Percentiles rank a stretch among this genome's conserved stretches.
phyloP scores from a whole-genome alignment of 1,284 basidiomycete genomes.

The Inonotus obliquus region DNA sequence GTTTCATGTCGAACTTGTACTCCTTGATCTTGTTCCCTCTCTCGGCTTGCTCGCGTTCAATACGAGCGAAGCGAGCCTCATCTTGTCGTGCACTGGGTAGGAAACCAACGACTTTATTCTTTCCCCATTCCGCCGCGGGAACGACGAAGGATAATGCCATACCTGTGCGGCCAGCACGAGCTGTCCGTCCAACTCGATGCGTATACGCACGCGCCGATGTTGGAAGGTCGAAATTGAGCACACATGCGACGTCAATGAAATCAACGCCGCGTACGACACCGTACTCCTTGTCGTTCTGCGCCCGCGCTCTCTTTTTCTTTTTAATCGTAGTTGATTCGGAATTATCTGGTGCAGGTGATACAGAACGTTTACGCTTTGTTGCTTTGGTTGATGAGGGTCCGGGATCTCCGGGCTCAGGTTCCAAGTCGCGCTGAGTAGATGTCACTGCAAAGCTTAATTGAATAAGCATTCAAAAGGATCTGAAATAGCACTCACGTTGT shows the following conservation, averaged over 20 bases:
- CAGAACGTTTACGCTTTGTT: constrained; percentile 31
- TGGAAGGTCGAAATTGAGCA: constrained; percentile 98
- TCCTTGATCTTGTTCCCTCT: constrained; percentile 80
- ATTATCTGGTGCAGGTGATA: constrained; percentile 15
- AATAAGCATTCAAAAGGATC: background rate
- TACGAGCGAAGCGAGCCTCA: constrained; percentile 73
- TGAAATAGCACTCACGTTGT: constrained; percentile 34
- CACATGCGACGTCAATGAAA: constrained; percentile 95
- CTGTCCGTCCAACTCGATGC: constrained; percentile 94
- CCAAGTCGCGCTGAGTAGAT: constrained; percentile 48
- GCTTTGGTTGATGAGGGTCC: constrained; percentile 20
- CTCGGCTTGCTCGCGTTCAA: constrained; percentile 70
- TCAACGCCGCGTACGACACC: constrained; percentile 96
- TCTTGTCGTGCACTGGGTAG: constrained; percentile 70
- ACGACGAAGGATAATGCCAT: constrained; percentile 92
- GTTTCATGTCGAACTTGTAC: constrained; percentile 90
- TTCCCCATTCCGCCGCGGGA: constrained; percentile 70
- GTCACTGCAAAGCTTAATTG: constrained; percentile 35
- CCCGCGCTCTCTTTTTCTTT: constrained; percentile 29
- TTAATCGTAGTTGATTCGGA: constrained; percentile 30
- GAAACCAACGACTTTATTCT: constrained; percentile 66
- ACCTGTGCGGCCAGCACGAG: constrained; percentile 91
- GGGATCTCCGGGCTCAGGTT: constrained; percentile 19
- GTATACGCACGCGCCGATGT: constrained; percentile 87
- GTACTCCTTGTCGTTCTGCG: constrained; percentile 67